Evolutionary conservation across 441 rosid species (phyloP).

Genomic region (Adansonia madagascariensis): DNA sequence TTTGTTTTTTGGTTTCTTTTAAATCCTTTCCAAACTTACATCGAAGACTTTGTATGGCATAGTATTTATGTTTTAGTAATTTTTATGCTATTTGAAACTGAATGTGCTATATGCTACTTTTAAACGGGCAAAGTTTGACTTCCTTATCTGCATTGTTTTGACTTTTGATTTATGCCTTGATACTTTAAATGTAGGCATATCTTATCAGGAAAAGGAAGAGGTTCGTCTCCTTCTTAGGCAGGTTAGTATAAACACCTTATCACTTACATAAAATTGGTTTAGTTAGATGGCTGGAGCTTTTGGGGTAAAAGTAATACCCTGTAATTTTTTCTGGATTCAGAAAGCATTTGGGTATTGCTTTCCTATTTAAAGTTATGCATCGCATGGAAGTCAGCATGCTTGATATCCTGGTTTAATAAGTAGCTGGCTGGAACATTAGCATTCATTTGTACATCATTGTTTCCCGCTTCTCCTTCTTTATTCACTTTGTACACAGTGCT

Average conservation of each 20-base stretch:
- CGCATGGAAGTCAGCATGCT: neutral
- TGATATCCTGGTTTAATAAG: neutral
- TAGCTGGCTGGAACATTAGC: neutral
- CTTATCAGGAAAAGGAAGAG: conserved; percentile 94
- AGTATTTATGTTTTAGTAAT: neutral
- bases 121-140: conserved; percentile 25
- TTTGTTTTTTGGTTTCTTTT: conserved; percentile 29
- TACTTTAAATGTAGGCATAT: conserved; percentile 57
- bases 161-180: conserved; percentile 21
- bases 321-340: conserved; percentile 17
- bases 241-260: conserved; percentile 51
- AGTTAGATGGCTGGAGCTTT: conserved; percentile 1
- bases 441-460: neutral
- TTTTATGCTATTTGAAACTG: conserved; percentile 29
- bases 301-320: conserved; percentile 3
- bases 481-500: neutral
- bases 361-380: conserved; percentile 4
- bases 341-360: neutral
- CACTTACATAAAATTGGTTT: conserved; percentile 8
- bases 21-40: neutral
- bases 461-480: neutral
- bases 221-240: conserved; percentile 85
- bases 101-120: neutral
- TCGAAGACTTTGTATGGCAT: neutral
- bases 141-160: conserved; percentile 29